Base-by-base conservation (phyloP, 768 basidiomycete species). In the Tulasnella sp. region DNA sequence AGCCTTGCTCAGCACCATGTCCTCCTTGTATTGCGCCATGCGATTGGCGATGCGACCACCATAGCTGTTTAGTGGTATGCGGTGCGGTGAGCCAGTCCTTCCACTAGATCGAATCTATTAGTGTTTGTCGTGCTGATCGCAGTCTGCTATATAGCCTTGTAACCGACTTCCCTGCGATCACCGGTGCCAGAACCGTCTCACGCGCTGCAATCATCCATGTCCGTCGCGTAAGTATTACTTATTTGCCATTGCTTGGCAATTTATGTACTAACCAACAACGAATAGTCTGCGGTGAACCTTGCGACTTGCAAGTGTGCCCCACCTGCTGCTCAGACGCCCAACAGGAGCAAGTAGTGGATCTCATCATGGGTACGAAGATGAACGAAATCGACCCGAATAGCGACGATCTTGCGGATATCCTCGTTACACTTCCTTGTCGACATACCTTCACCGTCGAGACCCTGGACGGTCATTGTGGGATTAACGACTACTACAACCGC, bases 401-500 rank as follows among this genome's bases (percentile, higher is more conserved):
- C 15, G 85, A 82, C 5, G 82, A 84, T 1, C 72, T 88, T 42
- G 88, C 89, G 78, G 87, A 89, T 46, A 82, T 89, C 16, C 81
- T 90, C 72, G 89, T 92, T 81, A 90, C 91, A 0, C 85, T 92
- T 0, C 84, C 84, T 15, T 93, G 92, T 81, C 80, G 87, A 0
- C 92, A 93, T 82, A 83, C 87, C 2, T 92, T 93, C 82, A 92
- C 92, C 0, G 88, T 91, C 20, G 91, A 91, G 82, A 90, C 90
- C 0, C 85, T 93, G n/a, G 92, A 93, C 80, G 91, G 90, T 0
- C 84, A 86, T 61, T 89, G 88, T 79, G 81, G 83, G 15, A 85
- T 93, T 82, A 61, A 72, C 0, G 86, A 88, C 5, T 90, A 87
- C 81, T 93, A 93, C 81, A 80, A 75, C 1, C 81, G 86, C 7